These are phyloP conservation scores for Cucumis melo DNA, from an alignment of 306 rosid species.

Conservation along the genomic window DNA sequence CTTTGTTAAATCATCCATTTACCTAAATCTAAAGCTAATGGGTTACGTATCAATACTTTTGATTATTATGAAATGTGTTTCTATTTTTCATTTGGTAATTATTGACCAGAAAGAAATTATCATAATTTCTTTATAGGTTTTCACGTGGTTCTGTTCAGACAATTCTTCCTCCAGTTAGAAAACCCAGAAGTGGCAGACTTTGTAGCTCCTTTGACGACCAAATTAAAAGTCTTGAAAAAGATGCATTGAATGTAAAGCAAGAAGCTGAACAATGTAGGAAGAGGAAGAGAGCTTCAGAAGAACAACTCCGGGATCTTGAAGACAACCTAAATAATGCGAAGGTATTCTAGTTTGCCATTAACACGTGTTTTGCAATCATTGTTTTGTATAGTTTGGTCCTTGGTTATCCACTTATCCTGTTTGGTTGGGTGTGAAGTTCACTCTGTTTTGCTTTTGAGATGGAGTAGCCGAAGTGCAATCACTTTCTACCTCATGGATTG, in stretches of 20 bases:
- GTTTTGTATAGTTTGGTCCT: neutral
- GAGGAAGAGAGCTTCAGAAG: conserved; percentile 51
- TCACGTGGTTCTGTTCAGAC: conserved; percentile 68
- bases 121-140: conserved; percentile 40
- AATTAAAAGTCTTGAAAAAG: conserved; percentile 26
- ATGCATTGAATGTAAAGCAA: conserved; percentile 23
- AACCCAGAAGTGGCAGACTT: conserved; percentile 40
- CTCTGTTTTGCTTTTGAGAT: neutral
- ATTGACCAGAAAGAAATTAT: neutral
- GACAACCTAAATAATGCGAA: conserved; percentile 26
- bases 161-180: conserved; percentile 37
- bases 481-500: neutral
- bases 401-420: neutral
- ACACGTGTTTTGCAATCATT: neutral
- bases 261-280: conserved; percentile 21
- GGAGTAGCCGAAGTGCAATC: neutral
- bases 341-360: conserved; percentile 22
- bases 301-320: conserved; percentile 36
- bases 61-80: neutral
- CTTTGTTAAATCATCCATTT: too few relatives aligned
- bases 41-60: too few relatives aligned
- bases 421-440: neutral
- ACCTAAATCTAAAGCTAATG: too few relatives aligned
- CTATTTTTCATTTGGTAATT: neutral
- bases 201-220: conserved; percentile 55